Base-by-base conservation (phyloP, 2,329 filamentous ascomycete species). In the Periconia sp. region DNA sequence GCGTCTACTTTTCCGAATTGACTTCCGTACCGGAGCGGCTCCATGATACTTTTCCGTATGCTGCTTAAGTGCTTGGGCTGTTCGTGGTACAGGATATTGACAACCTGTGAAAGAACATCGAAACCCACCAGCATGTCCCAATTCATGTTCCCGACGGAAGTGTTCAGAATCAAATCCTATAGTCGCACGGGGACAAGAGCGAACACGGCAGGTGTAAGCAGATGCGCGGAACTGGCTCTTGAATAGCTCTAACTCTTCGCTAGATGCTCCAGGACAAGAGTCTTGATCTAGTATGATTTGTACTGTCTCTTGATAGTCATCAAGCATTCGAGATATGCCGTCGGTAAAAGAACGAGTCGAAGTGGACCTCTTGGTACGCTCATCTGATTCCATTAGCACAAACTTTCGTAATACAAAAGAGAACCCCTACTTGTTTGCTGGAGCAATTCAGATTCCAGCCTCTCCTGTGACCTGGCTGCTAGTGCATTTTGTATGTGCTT, bases 181-280 rank as follows among this genome's bases (percentile, higher is more conserved):
- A 11, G 50, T 50, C 1, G 50, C 50, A n/a, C 43, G 32, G 4
- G 47, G 43, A 30, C 50, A 54, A 12, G 37, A 42, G 8, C 33
- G 40, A 3, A 54, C 29, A 10, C 48, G 43, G 29, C 50, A 50
- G 3, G 50, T 54, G 29, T 43, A 54, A 3, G 50, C 50, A 1
- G 50, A 50, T 3, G 41, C 25, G 15, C 40, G 34, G 24, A 46
- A 50, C 8, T 43, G 39, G 15, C 33, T 48, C 28, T 54, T 54
- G 33, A 54, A 48, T 10, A 29, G 22, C 13, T 41, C 40, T 5
- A 54, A 39, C 18, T 54, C 50, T 30, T 50, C 50, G 22, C 30
- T 28, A 3, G 50, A 50, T 9, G 39, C 44, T 12, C 50, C 50
- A 21, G 50, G 47, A 19, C 21, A 45, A 22, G 33, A 47, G 12